phyloP scores from a whole-genome alignment of 495 filamentous ascomycete genomes.

The Penicillium maclennaniae region DNA sequence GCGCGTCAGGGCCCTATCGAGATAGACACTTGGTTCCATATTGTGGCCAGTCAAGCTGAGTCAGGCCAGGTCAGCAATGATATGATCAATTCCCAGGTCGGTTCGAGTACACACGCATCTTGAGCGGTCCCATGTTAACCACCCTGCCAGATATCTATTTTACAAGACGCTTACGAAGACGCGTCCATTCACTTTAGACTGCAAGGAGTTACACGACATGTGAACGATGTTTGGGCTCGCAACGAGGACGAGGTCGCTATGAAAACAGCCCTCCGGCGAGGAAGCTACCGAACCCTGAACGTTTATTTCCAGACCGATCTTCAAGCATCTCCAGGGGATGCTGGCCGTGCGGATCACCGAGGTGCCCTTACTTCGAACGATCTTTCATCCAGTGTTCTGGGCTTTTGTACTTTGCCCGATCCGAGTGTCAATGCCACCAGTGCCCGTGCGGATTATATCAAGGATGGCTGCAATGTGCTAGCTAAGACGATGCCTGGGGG shows the following conservation, averaged over 20 bases:
- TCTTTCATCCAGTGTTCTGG: slow-evolving; percentile 37
- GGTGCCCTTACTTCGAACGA: slow-evolving; percentile 11
- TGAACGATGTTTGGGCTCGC: slow-evolving; percentile 68
- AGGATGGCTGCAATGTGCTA: slow-evolving; percentile 53
- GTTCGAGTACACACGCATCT: slow-evolving; percentile 1
- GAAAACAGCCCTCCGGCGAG: slow-evolving; percentile 59
- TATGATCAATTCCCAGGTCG: slow-evolving; percentile 45
- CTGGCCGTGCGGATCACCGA: slow-evolving; percentile 13
- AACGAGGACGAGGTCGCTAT: slow-evolving; percentile 57
- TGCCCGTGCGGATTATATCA: slow-evolving; percentile 35
- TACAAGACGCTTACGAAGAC: slow-evolving; percentile 42
- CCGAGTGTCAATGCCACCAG: slow-evolving; percentile 33
- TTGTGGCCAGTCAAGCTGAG: slow-evolving; percentile 38
- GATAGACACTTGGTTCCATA: slow-evolving; percentile 49
- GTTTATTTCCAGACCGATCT: slow-evolving; percentile 52
- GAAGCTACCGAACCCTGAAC: slow-evolving; percentile 47
- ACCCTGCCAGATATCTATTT: slow-evolving; percentile 31
- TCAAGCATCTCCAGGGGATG: slow-evolving; percentile 22
- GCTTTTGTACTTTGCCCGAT: slow-evolving; percentile 48
- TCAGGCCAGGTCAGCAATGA: slow-evolving; percentile 29
- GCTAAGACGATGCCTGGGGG: slow-evolving; percentile 49
- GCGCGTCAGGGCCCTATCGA: slow-evolving; percentile 32
- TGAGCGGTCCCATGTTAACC: background rate
- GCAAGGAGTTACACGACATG: slow-evolving; percentile 65
- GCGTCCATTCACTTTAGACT: slow-evolving; percentile 52